Conservation (phyloP, 257 asterid species). For the Nicotiana tabacum region DNA sequence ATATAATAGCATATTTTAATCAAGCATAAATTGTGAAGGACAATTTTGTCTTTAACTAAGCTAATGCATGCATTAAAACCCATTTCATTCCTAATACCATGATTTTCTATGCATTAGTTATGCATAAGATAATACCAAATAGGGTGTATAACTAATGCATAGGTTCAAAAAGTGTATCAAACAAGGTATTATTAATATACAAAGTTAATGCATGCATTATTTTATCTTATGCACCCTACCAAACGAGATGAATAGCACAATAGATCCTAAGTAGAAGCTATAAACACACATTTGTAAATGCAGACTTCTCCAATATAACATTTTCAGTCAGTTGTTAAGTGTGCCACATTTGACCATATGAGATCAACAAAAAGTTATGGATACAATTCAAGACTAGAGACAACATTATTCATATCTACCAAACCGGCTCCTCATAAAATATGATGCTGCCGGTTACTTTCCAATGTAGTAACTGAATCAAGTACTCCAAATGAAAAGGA, state of each 20-base stretch:
- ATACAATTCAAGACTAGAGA: neutral
- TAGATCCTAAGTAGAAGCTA: neutral
- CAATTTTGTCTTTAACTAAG: too few species aligned
- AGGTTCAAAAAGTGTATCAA: too few species aligned
- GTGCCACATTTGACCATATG: neutral
- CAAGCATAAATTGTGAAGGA: too few species aligned
- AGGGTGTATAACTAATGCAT: too few species aligned
- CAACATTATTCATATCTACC: neutral
- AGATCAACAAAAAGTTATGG: neutral
- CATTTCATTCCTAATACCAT: too few species aligned
- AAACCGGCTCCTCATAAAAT: neutral
- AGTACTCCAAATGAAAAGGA: neutral
- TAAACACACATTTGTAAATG: neutral
- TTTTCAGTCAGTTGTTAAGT: neutral
- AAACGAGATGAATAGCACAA: neutral
- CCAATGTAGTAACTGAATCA: neutral
- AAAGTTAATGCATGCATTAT: too few species aligned
- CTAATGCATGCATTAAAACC: too few species aligned
- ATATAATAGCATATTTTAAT: too few species aligned
- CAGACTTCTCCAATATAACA: neutral
- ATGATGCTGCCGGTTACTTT: neutral
- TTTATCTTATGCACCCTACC: too few species aligned
- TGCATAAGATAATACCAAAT: too few species aligned
- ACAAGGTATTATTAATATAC: too few species aligned
- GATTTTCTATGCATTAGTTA: too few species aligned